Conservation (phyloP, 202 grass and related monocot genomes). For the Saccharum hybrid region DNA sequence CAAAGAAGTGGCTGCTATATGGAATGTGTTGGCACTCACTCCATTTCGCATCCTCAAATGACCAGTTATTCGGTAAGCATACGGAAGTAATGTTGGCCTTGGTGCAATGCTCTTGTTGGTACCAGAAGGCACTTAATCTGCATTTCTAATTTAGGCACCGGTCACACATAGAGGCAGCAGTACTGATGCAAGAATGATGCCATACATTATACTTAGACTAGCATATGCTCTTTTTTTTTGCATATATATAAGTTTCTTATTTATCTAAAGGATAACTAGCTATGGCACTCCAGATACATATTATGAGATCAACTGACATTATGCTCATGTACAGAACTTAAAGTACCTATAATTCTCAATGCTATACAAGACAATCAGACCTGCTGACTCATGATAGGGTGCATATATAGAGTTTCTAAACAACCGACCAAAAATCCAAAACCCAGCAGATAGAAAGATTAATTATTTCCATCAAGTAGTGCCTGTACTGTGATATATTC, state of each 20-base stretch:
- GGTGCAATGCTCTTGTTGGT: not conserved
- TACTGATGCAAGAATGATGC: slow-evolving; percentile 2
- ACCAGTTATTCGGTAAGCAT: slow-evolving; percentile 11
- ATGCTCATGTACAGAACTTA: slow-evolving; percentile 14
- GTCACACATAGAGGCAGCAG: not conserved
- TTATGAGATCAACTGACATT: not conserved
- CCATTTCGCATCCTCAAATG: not conserved
- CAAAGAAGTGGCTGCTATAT: not conserved
- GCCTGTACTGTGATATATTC: slow-evolving; percentile 5
- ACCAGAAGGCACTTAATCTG: slow-evolving; percentile 4
- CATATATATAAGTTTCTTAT: slow-evolving; percentile 2
- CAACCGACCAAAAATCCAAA: not conserved
- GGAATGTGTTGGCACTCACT: slow-evolving; percentile 25
- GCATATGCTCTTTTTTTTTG: not conserved
- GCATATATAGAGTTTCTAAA: not conserved
- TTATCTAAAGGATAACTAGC: slow-evolving; percentile 2
- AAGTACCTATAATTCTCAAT: slow-evolving; percentile 27
- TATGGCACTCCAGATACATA: slow-evolving; percentile 17
- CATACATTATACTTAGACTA: not conserved
- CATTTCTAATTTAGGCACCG: not conserved
- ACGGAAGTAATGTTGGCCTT: slow-evolving; percentile 19
- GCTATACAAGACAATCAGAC: slow-evolving; percentile 16
- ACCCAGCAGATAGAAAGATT: not conserved
- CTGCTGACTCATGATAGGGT: not conserved
- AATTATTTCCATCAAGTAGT: not conserved